Evolutionary conservation across 768 basidiomycete genomes (phyloP).

Genomic region (Brasilioporus rufonigricans): DNA sequence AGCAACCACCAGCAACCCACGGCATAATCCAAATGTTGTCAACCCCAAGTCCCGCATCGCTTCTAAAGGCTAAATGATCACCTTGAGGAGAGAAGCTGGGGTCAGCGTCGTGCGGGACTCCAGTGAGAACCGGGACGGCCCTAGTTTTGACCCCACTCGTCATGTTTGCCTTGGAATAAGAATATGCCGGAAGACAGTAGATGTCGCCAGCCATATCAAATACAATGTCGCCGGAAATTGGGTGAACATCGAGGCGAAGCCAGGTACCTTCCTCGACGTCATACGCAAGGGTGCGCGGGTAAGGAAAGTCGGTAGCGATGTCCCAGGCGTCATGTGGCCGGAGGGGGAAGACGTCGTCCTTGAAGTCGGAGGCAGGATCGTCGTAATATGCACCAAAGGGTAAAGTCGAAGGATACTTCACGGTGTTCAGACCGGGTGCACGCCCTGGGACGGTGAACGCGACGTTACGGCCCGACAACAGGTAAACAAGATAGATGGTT

Average conservation of each 20-base stretch:
- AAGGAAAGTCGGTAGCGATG: conserved; percentile 73
- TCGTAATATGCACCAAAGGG: conserved; percentile 13
- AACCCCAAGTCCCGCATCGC: conserved; percentile 69
- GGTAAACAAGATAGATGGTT: conserved; percentile 19
- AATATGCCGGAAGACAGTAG: conserved; percentile 58
- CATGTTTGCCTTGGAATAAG: conserved; percentile 33
- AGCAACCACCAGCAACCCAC: conserved; percentile 57
- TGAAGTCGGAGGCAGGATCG: conserved; percentile 43
- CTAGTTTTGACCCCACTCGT: conserved; percentile 25
- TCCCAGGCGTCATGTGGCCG: conserved; percentile 59
- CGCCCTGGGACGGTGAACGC: background rate
- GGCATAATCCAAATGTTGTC: conserved; percentile 73
- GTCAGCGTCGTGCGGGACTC: conserved; percentile 69
- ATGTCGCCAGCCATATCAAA: conserved; percentile 77
- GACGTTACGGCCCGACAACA: conserved; percentile 13
- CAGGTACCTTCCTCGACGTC: conserved; percentile 75
- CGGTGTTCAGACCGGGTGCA: background rate
- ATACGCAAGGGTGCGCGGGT: conserved; percentile 62
- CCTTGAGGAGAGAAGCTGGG: conserved; percentile 72
- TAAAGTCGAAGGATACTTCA: conserved; percentile 5
- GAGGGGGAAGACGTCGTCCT: conserved; percentile 60
- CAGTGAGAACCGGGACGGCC: conserved; percentile 60
- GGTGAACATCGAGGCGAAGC: conserved; percentile 72
- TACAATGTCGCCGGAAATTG: conserved; percentile 64
- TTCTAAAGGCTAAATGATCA: conserved; percentile 61